Evolutionary conservation across 768 basidiomycete species (phyloP).

Genomic region (Chalciporus pseudorubinellus): DNA sequence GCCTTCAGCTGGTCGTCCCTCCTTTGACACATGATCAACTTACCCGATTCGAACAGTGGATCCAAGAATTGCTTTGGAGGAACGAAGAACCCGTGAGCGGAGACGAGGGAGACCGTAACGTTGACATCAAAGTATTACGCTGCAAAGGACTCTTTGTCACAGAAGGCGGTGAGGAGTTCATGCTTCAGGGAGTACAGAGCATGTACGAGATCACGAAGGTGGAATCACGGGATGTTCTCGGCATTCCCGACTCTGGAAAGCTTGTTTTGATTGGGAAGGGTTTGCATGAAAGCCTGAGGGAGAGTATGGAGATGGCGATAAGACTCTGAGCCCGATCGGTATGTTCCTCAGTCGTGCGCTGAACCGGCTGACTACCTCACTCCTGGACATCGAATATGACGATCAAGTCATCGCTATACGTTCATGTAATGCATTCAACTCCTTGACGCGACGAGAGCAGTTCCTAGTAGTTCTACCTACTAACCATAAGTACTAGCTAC

Average conservation of each 20-base stretch:
- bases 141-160: constrained; percentile 81
- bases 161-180: constrained; percentile 53
- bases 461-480: too few species aligned
- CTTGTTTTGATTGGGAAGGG: constrained; percentile 87
- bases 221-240: constrained; percentile 37
- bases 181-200: constrained; percentile 89
- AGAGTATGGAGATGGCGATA: constrained; percentile 44
- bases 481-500: too few species aligned
- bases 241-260: constrained; percentile 67
- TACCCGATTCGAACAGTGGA: constrained; percentile 69
- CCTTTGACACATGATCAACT: constrained; percentile 47
- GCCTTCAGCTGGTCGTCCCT: constrained; percentile 70
- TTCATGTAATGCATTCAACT: too few species aligned
- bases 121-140: constrained; percentile 62
- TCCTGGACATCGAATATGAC: too few species aligned
- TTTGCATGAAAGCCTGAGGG: constrained; percentile 52
- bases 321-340: background rate
- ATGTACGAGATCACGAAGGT: constrained; percentile 77
- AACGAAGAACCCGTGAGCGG: constrained; percentile 45
- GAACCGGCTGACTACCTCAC: background rate
- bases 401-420: too few species aligned
- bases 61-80: constrained; percentile 84
- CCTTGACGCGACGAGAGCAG: background rate
- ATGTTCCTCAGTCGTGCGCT: constrained; percentile 1
- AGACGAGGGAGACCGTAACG: constrained; percentile 8